phyloP scores from a whole-genome alignment of 352 stramenopile genomes.

The Phytophthora idaei region DNA sequence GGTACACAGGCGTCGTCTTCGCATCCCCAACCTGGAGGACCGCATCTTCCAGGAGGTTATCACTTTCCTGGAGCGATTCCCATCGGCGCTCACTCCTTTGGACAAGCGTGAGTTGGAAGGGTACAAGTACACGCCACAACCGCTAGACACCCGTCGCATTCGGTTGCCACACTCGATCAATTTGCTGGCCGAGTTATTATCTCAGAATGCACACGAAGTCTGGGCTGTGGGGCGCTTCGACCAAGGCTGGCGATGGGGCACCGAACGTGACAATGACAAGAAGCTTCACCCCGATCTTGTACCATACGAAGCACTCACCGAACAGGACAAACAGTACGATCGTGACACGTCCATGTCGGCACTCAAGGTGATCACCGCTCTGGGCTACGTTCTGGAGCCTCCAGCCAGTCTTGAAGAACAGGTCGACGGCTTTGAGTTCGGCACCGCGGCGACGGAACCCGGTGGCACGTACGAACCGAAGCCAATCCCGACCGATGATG shows the following conservation, averaged over 20 bases:
- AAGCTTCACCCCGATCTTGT: slow-evolving; percentile 73
- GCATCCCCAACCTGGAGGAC: slow-evolving; percentile 66
- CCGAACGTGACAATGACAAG: slow-evolving; percentile 68
- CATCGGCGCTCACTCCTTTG: slow-evolving; percentile 62
- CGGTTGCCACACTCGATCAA: slow-evolving; percentile 68
- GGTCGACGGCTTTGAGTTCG: slow-evolving; percentile 62
- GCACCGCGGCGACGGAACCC: slow-evolving; percentile 44
- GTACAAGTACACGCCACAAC: slow-evolving; percentile 80
- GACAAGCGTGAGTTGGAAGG: slow-evolving; percentile 83
- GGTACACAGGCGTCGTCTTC: slow-evolving; percentile 58
- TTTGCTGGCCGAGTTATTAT: slow-evolving; percentile 65
- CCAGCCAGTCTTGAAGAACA: slow-evolving; percentile 45
- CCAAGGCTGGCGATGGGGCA: slow-evolving; percentile 74
- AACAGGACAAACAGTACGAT: slow-evolving; percentile 84
- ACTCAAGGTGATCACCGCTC: slow-evolving; percentile 77
- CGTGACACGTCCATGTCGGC: slow-evolving; percentile 79
- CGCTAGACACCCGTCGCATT: slow-evolving; percentile 65
- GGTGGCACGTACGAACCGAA: slow-evolving; percentile 67
- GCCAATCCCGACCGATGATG: slow-evolving; percentile 66
- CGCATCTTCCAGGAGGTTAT: slow-evolving; percentile 77
- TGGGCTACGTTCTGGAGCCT: slow-evolving; percentile 76
- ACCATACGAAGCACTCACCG: slow-evolving; percentile 73
- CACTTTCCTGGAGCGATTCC: slow-evolving; percentile 77
- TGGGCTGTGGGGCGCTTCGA: slow-evolving; percentile 76
- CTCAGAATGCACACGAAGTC: slow-evolving; percentile 82